Evolutionary conservation across 1,139 yeast genomes (phyloP), one percentile per base, ranked within the genome.

Genomic region (Nakaseomyces kungkrabaensis): DNA sequence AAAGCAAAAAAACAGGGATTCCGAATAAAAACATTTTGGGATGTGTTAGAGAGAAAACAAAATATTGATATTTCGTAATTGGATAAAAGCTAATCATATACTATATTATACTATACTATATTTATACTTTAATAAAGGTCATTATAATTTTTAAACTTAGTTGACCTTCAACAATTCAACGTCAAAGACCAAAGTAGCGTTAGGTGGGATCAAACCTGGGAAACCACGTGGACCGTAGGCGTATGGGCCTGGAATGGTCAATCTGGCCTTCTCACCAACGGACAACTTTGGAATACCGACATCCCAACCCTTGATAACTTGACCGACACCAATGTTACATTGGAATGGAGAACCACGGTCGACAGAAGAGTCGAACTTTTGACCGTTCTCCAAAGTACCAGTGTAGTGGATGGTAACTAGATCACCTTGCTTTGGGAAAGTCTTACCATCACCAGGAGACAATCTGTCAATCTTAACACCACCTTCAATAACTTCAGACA

Each of bases 261-360:
- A 76, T 67, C 84, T 78, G 50, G 97, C 95, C 74, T 84, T 85
- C 71, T 94, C 88, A 60, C 97, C 97, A 52, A 89, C 77, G 52
- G 95, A 85, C 70, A 92, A 78, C 71, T 88, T 82, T 52, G 95
- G 96, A 67, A 88, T 86, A 56, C 71, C 95, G 66, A 81, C 85
- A 68, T 90, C 97, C 97, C 97, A 90, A 56, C 97, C 97, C 64
- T 80, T 78, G 72, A 90, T 90, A 58, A 90, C 97, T 73, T 85
- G 95, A 54, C 97, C 97, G 59, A 86, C 95, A 68, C 97, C 97
- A 68, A 90, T 85, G 70, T 75, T 74, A 71, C 95, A 85, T 69
- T 87, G 88, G 81, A 92, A 90, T 57, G 97, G 97, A 71, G 82
- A 78, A 63, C 95, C 94, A 73, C 97, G 83, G 75, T 85, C 95